These are phyloP conservation scores for Plasmodium ovale DNA, from an alignment of 169 alveolate species.

Conservation along the genomic window DNA sequence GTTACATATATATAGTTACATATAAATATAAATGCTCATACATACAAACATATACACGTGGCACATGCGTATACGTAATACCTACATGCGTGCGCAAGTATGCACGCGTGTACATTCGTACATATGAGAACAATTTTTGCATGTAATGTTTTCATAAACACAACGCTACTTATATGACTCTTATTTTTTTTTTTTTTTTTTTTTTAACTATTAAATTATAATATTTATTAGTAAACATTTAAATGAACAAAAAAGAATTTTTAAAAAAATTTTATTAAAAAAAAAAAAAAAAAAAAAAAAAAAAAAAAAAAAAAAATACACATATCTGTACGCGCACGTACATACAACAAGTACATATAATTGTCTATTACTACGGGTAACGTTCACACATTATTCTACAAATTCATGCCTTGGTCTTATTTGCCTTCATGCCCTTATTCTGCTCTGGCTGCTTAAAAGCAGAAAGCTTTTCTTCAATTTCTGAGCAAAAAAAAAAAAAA, in stretches of 20 bases:
- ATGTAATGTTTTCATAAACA: no score
- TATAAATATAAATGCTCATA: neutral
- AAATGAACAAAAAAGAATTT: no score
- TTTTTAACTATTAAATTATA: no score
- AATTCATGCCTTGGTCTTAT: conserved; percentile 20
- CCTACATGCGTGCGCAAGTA: neutral
- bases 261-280: neutral
- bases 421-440: neutral
- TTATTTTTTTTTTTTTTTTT: no score
- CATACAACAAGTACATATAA: neutral
- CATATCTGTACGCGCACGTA: neutral
- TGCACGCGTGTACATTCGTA: neutral
- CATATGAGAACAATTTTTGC: no score
- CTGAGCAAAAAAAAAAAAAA: conserved; percentile 16
- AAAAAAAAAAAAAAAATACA: neutral
- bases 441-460: neutral
- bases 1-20: no score
- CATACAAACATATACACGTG: no score
- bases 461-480: conserved; percentile 31
- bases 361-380: neutral
- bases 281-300: neutral
- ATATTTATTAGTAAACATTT: no score
- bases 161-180: no score
- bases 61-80: neutral
- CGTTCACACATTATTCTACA: neutral